Conservation (phyloP, 2,329 filamentous ascomycete genomes). For the Cladophialophora bantiana region DNA sequence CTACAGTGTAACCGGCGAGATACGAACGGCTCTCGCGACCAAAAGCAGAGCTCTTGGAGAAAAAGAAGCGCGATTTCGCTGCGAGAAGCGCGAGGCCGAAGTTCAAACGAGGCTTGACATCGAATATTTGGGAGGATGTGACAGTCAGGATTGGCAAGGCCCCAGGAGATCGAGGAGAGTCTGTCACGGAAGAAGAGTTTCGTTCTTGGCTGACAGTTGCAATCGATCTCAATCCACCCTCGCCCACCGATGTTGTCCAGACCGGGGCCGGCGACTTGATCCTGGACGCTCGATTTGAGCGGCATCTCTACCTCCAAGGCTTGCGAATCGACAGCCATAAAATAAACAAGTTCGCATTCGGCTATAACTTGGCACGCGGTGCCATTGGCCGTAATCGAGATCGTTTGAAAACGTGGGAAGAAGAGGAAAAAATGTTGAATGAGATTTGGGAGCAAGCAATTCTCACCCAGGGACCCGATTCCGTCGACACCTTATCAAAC, state of each 20-base stretch:
- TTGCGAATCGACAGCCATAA: conserved; percentile 20
- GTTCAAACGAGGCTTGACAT: conserved; percentile 19
- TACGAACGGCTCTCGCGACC: no score
- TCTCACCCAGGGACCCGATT: background rate
- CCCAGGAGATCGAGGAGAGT: background rate
- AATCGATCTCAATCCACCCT: conserved; percentile 28
- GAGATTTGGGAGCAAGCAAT: conserved; percentile 29
- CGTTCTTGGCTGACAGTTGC: conserved; percentile 27
- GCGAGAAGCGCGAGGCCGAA: conserved; percentile 7
- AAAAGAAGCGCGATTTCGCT: conserved; percentile 14
- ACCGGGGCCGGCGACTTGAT: conserved; percentile 25
- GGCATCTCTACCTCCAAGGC: conserved; percentile 31
- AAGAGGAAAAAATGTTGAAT: conserved; percentile 20
- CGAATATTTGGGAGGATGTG: conserved; percentile 35
- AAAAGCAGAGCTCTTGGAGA: no score
- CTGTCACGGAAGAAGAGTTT: conserved; percentile 25
- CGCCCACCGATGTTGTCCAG: conserved; percentile 17
- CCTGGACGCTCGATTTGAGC: conserved; percentile 18
- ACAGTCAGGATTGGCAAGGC: conserved; percentile 27
- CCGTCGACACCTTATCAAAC: conserved; percentile 31
- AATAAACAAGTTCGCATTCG: conserved; percentile 10
- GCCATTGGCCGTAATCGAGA: conserved; percentile 27
- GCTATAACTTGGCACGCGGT: conserved; percentile 27
- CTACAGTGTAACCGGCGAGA: no score
- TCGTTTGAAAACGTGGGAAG: conserved; percentile 11